phyloP scores from a whole-genome alignment of 2,329 filamentous ascomycete genomes.

The Stemphylium lycopersici region DNA sequence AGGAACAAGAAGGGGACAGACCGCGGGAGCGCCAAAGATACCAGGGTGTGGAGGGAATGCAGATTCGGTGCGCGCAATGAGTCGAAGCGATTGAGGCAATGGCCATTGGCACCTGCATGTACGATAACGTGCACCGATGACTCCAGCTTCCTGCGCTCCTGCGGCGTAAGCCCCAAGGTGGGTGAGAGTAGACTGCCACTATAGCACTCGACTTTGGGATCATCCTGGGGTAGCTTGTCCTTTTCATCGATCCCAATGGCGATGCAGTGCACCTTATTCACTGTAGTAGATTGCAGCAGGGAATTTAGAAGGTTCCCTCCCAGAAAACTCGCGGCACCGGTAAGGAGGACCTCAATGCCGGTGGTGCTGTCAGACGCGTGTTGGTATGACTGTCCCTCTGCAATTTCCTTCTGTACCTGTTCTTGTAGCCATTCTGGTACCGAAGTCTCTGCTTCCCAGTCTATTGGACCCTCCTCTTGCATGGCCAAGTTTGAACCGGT shows the following conservation, averaged over 20 bases:
- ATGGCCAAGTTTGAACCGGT: too few relatives aligned
- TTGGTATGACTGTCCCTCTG: too few relatives aligned
- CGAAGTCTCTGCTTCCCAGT: conserved; percentile 51
- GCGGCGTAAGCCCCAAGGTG: too few relatives aligned
- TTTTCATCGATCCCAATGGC: background rate
- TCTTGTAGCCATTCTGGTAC: background rate
- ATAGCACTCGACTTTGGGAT: background rate
- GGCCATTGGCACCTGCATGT: background rate
- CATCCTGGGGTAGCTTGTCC: background rate
- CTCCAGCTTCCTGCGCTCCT: too few relatives aligned
- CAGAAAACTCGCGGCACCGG: background rate
- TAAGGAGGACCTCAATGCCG: background rate
- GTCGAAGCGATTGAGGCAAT: background rate
- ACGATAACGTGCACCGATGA: background rate
- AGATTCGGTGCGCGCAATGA: background rate
- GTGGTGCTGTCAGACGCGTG: background rate
- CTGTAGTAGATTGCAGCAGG: background rate
- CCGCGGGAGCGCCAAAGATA: background rate
- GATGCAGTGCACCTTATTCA: background rate
- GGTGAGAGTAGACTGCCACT: too few relatives aligned
- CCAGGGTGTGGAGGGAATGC: background rate
- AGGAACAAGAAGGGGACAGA: background rate
- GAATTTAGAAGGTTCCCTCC: background rate
- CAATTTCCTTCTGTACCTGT: too few relatives aligned
- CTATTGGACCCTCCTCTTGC: conserved; percentile 25